Evolutionary conservation across 2,329 filamentous ascomycete genomes (phyloP).

Genomic region (Phialophora expanda): DNA sequence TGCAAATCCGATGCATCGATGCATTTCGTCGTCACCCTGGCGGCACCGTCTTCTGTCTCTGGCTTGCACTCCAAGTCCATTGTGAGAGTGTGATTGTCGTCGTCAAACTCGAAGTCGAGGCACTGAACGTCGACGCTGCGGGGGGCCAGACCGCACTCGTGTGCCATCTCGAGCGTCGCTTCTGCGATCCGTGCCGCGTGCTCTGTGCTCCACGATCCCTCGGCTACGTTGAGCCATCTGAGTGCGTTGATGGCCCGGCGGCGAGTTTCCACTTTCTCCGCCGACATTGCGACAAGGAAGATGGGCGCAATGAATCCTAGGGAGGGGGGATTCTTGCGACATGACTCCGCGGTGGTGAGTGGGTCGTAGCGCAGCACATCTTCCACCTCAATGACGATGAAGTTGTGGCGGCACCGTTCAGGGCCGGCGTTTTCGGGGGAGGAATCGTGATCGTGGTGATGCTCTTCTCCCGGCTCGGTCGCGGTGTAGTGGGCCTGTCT

Average conservation of each 20-base stretch:
- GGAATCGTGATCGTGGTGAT: slow-evolving; percentile 1
- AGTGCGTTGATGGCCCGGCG: slow-evolving; percentile 23
- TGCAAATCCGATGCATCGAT: slow-evolving; percentile 11
- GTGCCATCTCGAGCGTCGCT: slow-evolving; percentile 23
- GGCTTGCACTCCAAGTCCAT: slow-evolving; percentile 21
- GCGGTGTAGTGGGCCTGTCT: slow-evolving; percentile 6
- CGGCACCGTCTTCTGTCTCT: neutral
- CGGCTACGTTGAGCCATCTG: slow-evolving; percentile 19
- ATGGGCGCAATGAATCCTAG: slow-evolving; percentile 29
- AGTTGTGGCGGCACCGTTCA: slow-evolving; percentile 18
- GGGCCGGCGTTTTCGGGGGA: neutral
- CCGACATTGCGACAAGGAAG: slow-evolving; percentile 22
- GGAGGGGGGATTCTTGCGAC: slow-evolving; percentile 6
- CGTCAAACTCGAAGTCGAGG: slow-evolving; percentile 20
- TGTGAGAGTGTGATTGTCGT: neutral
- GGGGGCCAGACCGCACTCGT: neutral
- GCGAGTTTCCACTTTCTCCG: slow-evolving; percentile 18
- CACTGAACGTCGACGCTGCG: slow-evolving; percentile 15
- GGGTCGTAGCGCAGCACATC: slow-evolving; percentile 24
- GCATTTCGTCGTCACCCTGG: neutral
- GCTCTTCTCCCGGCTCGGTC: neutral
- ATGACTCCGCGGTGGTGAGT: slow-evolving; percentile 9
- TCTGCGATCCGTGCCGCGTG: slow-evolving; percentile 27
- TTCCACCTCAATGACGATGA: slow-evolving; percentile 29
- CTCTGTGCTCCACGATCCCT: slow-evolving; percentile 28